Conservation (phyloP, 129 eudicot genomes). For the Tanacetum coccineum region DNA sequence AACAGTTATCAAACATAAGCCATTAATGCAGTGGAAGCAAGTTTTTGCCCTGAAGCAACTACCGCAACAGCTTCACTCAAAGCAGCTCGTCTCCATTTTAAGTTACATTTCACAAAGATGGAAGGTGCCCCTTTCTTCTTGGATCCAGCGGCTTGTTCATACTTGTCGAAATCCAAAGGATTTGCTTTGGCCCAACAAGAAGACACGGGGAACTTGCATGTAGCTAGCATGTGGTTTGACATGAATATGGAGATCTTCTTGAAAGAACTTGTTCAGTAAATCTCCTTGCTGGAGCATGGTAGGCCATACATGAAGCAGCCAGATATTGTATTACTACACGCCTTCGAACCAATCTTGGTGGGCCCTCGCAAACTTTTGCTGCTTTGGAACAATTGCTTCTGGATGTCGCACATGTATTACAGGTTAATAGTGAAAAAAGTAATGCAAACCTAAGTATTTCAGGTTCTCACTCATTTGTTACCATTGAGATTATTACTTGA, state of each 20-base stretch:
- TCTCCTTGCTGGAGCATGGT: conserved; percentile 90
- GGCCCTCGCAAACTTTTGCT: conserved; percentile 99
- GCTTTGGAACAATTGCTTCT: conserved; percentile 96
- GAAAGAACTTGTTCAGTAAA: conserved; percentile 68
- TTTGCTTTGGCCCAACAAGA: conserved; percentile 46
- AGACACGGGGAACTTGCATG: conserved; percentile 43
- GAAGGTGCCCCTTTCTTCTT: conserved; percentile 97
- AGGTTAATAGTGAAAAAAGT: conserved; percentile 66
- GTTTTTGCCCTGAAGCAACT: conserved; percentile 82
- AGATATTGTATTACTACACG: conserved; percentile 92
- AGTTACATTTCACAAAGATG: conserved; percentile 96
- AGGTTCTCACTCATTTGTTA: conserved; percentile 75
- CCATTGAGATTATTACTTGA: conserved; percentile 88
- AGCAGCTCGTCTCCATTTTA: conserved; percentile 89
- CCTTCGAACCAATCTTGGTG: conserved; percentile 98
- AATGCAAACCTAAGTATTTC: conserved; percentile 65
- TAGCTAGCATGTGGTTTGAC: conserved; percentile 55
- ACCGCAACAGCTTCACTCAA: conserved; percentile 89
- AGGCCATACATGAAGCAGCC: conserved; percentile 98
- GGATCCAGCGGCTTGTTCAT: conserved; percentile 85
- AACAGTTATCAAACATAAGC: conserved; percentile 30
- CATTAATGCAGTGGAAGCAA: conserved; percentile 75
- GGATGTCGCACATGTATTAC: conserved; percentile 81
- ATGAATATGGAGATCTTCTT: conserved; percentile 62
- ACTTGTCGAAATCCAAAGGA: conserved; percentile 60